phyloP scores from a whole-genome alignment of 2,329 filamentous ascomycete genomes.

The Penicillium hordei region DNA sequence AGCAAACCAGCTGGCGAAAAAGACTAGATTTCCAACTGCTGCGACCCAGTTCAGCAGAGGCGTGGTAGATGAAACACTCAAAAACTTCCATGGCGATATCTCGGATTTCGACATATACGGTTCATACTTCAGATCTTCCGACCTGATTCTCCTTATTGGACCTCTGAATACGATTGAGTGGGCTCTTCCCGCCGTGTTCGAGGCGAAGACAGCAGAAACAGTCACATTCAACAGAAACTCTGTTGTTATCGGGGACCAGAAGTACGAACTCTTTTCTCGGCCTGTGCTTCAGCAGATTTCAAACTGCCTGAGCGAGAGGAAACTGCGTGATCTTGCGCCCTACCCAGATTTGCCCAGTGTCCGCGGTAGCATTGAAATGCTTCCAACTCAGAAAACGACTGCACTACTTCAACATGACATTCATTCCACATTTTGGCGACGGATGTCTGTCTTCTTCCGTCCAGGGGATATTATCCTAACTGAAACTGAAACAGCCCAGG shows the following conservation, averaged over 20 bases:
- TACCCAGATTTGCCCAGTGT: not conserved
- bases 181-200: not conserved
- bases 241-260: not conserved
- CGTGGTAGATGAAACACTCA: not conserved
- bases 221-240: not conserved
- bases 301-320: not conserved
- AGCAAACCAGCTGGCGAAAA: not conserved
- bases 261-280: not conserved
- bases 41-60: not conserved
- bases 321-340: not conserved
- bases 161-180: not conserved
- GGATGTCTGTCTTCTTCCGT: not conserved
- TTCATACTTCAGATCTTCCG: not conserved
- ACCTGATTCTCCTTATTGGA: not conserved
- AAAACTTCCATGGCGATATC: not conserved
- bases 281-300: not conserved
- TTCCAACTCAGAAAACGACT: not conserved
- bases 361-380: not conserved
- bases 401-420: not conserved
- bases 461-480: not conserved
- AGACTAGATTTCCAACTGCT: not conserved
- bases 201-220: not conserved
- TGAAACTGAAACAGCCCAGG: not conserved
- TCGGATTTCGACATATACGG: not conserved
- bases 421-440: not conserved